phyloP scores from a whole-genome alignment of 129 eudicot genomes.

The Centella asiatica region DNA sequence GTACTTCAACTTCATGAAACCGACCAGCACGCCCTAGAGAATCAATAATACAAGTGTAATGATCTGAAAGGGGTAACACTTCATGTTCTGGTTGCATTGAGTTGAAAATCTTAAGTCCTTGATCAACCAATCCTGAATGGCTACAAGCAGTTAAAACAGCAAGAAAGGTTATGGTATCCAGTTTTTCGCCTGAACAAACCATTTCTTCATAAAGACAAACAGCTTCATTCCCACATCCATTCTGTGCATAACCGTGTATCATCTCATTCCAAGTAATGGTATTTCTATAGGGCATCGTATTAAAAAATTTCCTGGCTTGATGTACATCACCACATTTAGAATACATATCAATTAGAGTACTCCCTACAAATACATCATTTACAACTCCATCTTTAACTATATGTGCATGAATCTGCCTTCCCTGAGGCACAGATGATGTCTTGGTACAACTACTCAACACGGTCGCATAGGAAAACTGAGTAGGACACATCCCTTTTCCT shows the following conservation, averaged over 20 bases:
- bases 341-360: constrained; percentile 71
- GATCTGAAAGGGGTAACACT: constrained; percentile 49
- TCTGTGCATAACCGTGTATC: constrained; percentile 90
- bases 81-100: constrained; percentile 54
- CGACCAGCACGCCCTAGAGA: constrained; percentile 78
- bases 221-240: constrained; percentile 65
- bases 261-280: constrained; percentile 77
- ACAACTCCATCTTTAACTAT: constrained; percentile 39
- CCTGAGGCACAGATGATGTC: constrained; percentile 49
- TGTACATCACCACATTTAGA: constrained; percentile 67
- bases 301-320: constrained; percentile 46
- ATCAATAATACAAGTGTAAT: constrained; percentile 79
- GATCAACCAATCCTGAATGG: constrained; percentile 75
- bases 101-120: constrained; percentile 51
- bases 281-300: constrained; percentile 45
- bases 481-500: constrained; percentile 46
- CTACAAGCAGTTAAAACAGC: constrained; percentile 77
- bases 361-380: constrained; percentile 59
- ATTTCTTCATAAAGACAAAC: constrained; percentile 39
- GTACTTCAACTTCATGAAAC: constrained; percentile 57
- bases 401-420: constrained; percentile 62
- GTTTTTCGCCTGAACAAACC: constrained; percentile 40
- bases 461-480: constrained; percentile 58
- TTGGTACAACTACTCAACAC: constrained; percentile 56
- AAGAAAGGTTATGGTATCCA: constrained; percentile 62